phyloP scores from a whole-genome alignment of 345 rosid genomes.

The Salix suchowensis region DNA sequence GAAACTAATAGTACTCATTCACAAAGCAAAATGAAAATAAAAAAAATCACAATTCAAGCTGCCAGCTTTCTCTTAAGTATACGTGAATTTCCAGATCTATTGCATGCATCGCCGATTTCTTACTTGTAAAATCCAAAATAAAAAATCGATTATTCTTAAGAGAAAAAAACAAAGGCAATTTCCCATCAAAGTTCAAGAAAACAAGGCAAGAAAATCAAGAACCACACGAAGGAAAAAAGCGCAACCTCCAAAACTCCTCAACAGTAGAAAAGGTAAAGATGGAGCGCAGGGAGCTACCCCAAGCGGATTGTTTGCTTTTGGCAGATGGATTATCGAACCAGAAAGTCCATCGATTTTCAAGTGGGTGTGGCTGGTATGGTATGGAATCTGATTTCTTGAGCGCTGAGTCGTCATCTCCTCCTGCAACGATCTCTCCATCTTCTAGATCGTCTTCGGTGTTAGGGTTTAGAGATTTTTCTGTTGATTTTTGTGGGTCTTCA shows the following conservation, averaged over 20 bases:
- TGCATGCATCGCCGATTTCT: background rate
- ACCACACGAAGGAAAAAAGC: background rate
- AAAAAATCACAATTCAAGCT: background rate
- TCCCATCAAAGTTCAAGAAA: background rate
- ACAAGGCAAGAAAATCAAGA: background rate
- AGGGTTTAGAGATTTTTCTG: conserved; percentile 31
- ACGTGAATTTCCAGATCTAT: background rate
- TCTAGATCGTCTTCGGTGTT: conserved; percentile 40
- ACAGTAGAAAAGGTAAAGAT: conserved; percentile 65
- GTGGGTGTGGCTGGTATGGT: conserved; percentile 46
- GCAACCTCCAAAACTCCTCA: conserved; percentile 83
- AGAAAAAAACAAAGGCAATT: background rate
- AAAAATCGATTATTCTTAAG: too few relatives aligned
- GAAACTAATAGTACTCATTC: background rate
- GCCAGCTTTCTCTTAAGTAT: background rate
- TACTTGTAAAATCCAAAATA: background rate
- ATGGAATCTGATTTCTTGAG: conserved; percentile 22
- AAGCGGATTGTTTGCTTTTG: conserved; percentile 49
- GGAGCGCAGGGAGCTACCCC: conserved; percentile 81
- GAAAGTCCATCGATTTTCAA: conserved; percentile 86
- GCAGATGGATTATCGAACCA: conserved; percentile 75
- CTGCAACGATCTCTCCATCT: conserved; percentile 54
- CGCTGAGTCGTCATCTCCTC: conserved; percentile 26
- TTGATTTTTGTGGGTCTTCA: conserved; percentile 16
- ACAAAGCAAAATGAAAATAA: background rate